Evolutionary conservation across 192 early-diverging fungal species (phyloP), one percentile per base, ranked within the genome.

Genomic region (Mortierella antarctica): DNA sequence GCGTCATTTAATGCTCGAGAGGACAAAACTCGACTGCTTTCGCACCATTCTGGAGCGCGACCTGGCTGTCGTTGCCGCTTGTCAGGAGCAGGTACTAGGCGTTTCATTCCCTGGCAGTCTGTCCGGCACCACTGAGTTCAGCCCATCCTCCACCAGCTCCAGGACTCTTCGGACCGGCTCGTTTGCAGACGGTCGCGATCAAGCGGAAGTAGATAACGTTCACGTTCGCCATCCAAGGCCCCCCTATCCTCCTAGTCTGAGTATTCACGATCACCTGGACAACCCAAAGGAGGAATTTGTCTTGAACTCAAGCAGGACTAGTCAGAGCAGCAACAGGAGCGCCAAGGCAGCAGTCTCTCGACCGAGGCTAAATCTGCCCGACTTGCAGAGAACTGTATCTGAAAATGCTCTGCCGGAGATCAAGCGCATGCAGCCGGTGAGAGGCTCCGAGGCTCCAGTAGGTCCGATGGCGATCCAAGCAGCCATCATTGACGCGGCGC

Each of bases 21-120:
- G 92, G 49, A 90, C 88, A 53, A 83, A 90, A 41, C 70, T 93
- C 20, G 87, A 89, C 17, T 95, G 93, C 63, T 95, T 93, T 83
- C 86, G 90, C 12, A 91, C 92, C 44, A 88, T 92, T 57, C 52
- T 95, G 23, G 90, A 93, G 67, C 77, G 77, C n/a, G 77, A 80
- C 45, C 45, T 80, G 47, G 70, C 77, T 3, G 57, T 80, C 5
- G 55, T 80, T 6, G 52, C 65, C 7, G 23, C 73, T 4, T n/a
- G 6, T 39, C 9, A 17, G 42, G 17, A 39, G 31, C 31, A 31
- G 31, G 31, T 1, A 31, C 31, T 31, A 31, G 31, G 31, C 31
- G 15, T 21, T 14, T 23, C 50, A 23, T 1, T 52, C n/a, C 55
- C 21, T 1, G 15, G 21, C 45, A 44, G 41, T 2, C 18, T 66